phyloP scores from a whole-genome alignment of 225 moss, liverwort and hornwort genomes.

The Straminergon stramineum region DNA sequence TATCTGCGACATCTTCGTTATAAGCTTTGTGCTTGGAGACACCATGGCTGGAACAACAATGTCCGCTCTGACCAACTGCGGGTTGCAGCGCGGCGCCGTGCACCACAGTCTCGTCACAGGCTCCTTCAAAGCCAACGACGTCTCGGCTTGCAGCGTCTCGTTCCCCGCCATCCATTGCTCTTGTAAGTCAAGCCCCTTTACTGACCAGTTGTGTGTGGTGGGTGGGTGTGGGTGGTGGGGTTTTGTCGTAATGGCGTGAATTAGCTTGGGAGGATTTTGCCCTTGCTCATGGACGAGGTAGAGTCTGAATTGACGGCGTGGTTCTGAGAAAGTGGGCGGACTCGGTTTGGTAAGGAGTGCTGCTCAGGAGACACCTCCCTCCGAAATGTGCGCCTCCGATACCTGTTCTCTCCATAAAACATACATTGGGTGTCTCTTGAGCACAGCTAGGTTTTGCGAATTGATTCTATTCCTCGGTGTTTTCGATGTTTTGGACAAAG shows the following conservation, averaged over 20 bases:
- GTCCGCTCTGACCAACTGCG: slow-evolving; percentile 34
- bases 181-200: slow-evolving; percentile 3
- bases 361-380: neutral
- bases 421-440: neutral
- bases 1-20: neutral
- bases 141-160: neutral
- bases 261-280: neutral
- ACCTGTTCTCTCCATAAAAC: neutral
- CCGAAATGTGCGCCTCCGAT: neutral
- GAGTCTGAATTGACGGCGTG: neutral
- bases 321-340: neutral
- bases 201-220: neutral
- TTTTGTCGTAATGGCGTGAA: neutral
- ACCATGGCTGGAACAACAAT: slow-evolving; percentile 30
- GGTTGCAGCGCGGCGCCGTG: slow-evolving; percentile 20
- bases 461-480: neutral
- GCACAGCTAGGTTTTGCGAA: neutral
- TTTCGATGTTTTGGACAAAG: neutral
- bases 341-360: neutral
- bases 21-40: neutral
- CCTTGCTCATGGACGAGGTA: neutral
- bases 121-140: neutral
- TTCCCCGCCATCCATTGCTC: slow-evolving; percentile 28
- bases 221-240: neutral
- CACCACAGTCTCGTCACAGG: slow-evolving; percentile 19